Base-by-base conservation (phyloP, 805 yeast species). In the Candida insectorum region DNA sequence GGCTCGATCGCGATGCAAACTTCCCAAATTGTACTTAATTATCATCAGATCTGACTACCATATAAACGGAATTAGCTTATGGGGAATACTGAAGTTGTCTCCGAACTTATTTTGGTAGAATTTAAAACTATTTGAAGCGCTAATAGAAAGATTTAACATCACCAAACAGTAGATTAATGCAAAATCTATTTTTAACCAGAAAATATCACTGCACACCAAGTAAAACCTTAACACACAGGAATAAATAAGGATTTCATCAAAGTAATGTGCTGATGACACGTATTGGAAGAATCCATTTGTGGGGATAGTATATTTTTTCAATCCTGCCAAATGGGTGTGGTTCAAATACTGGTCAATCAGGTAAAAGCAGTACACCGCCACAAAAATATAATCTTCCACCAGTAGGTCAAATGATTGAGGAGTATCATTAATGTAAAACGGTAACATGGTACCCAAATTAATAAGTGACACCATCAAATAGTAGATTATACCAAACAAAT, bases 261-360 rank as follows among this genome's bases (percentile, higher is more conserved):
- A 58, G 45, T 83, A 84, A 53, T 84, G 94, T 0, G 91, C 82
- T 44, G 81, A 75, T 12, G 77, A 62, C 2, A 73, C 62, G n/a
- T 52, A 52, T 26, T 54, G 53, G 50, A 81, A 81, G 29, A 76
- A 42, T 1, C 79, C 69, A 22, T 57, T 52, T 2, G 47, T 52
- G 2, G 94, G 93, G 16, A 69, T 46, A 1, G 75, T 64, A 51
- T 81, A 81, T 49, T 81, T 81, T 14, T 53, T 56, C 28, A 81
- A 51, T 3, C 44, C 30, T 0, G 84, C 61, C 24, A 81, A 55
- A 33, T 73, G 64, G 5, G 21, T 30, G 48, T 81, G 89, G 48
- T 74, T 73, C 19, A 43, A 48, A 37, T 47, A 56, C 51, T 81
- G 91, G 7, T 76, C 77, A 13, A 79, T 37, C 11, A 85, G 50